Conservation (phyloP, 257 asterid genomes). For the Ehretia macrophylla region DNA sequence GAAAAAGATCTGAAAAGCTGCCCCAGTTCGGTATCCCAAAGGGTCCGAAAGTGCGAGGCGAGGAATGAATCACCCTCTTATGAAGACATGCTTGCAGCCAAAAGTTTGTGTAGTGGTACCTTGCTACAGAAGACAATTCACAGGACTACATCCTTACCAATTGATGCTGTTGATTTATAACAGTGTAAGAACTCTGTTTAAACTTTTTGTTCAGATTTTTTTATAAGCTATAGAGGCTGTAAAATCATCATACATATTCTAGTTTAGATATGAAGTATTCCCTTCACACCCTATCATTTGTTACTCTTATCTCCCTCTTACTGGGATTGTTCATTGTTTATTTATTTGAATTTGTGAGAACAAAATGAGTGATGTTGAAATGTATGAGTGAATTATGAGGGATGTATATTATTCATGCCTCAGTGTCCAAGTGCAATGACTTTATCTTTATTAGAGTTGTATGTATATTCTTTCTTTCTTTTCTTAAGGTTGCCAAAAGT, state of each 20-base stretch:
- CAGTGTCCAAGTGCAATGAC: constrained; percentile 14
- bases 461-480: neutral
- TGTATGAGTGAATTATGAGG: constrained; percentile 12
- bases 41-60: constrained; percentile 34
- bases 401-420: constrained; percentile 19
- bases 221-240: constrained; percentile 12
- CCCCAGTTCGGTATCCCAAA: constrained; percentile 34
- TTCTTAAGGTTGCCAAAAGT: neutral
- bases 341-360: constrained; percentile 5
- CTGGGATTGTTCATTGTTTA: constrained; percentile 2
- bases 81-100: constrained; percentile 18
- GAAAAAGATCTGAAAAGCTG: constrained; percentile 19
- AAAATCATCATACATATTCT: constrained; percentile 3
- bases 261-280: constrained; percentile 3
- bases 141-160: constrained; percentile 34
- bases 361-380: constrained; percentile 10
- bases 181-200: neutral
- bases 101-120: constrained; percentile 16
- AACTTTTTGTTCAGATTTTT: constrained; percentile 1
- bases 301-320: neutral
- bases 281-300: neutral
- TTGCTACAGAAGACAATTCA: constrained; percentile 25
- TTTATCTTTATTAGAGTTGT: neutral
- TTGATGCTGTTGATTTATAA: constrained; percentile 28
- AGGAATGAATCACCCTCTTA: constrained; percentile 14